A percentile compares a stretch with the other conserved stretches of the same genome.
Evolutionary conservation across 2,329 filamentous ascomycete species (phyloP).

Genomic region (Paecilomyces niveus): DNA sequence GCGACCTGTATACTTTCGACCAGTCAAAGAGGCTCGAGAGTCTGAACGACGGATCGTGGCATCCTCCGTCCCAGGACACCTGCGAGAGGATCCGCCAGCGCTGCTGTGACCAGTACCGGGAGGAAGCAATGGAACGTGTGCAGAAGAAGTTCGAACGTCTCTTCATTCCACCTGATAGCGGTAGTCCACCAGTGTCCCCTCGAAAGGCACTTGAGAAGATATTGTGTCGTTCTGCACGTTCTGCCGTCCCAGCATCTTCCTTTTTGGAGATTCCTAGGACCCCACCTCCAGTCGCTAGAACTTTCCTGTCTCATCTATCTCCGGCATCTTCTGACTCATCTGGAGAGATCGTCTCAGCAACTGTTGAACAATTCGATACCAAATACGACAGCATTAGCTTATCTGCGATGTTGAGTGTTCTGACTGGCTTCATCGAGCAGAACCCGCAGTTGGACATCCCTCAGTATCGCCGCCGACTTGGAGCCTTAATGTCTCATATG

Average conservation of each 20-base stretch:
- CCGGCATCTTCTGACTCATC: neutral
- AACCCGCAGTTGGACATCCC: constrained; percentile 13
- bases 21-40: constrained; percentile 11
- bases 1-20: constrained; percentile 16
- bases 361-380: neutral
- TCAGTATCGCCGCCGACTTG: constrained; percentile 10
- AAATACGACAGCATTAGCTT: neutral
- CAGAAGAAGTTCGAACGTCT: constrained; percentile 11
- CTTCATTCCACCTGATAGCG: constrained; percentile 10
- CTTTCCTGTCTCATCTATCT: neutral
- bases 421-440: constrained; percentile 7
- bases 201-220: constrained; percentile 6
- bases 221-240: constrained; percentile 1
- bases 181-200: neutral
- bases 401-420: neutral
- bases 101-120: constrained; percentile 7
- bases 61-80: constrained; percentile 13
- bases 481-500: constrained; percentile 8
- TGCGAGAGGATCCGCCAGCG: constrained; percentile 12
- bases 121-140: constrained; percentile 3
- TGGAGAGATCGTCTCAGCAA: neutral
- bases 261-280: constrained; percentile 1
- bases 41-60: constrained; percentile 7
- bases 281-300: neutral
- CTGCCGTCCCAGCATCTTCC: neutral